These are phyloP conservation scores for Maudiozyma saulgeensis DNA, from an alignment of 805 yeast genomes.

Conservation along the genomic window DNA sequence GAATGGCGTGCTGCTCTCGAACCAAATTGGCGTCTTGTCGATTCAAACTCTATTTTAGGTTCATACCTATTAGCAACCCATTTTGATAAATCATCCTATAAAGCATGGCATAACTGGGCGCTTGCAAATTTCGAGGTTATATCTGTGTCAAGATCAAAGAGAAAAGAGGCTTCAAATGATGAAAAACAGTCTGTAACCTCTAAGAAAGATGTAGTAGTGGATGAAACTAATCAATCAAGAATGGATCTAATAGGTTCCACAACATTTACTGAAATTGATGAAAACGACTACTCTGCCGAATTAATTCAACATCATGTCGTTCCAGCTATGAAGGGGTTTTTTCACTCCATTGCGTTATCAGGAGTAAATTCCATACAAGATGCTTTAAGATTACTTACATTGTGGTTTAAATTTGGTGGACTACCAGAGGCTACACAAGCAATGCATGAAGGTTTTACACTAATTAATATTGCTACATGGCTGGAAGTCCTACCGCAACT, in stretches of 20 bases:
- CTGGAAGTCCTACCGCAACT: slow-evolving; percentile 90
- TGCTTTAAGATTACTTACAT: slow-evolving; percentile 75
- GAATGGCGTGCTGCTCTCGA: slow-evolving; percentile 91
- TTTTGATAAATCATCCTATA: slow-evolving; percentile 88
- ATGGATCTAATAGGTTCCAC: slow-evolving; percentile 25
- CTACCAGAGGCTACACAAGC: slow-evolving; percentile 84
- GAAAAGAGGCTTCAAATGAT: not conserved
- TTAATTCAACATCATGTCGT: slow-evolving; percentile 79
- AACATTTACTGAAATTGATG: slow-evolving; percentile 20
- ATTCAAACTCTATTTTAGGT: slow-evolving; percentile 77
- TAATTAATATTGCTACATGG: slow-evolving; percentile 91
- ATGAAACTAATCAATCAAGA: slow-evolving; percentile 4
- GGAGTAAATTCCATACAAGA: slow-evolving; percentile 85
- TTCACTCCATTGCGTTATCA: slow-evolving; percentile 86
- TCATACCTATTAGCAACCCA: slow-evolving; percentile 91
- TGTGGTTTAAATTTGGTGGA: slow-evolving; percentile 97
- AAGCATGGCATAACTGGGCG: slow-evolving; percentile 99
- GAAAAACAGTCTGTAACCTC: slow-evolving; percentile 5
- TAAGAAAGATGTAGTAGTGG: slow-evolving; percentile 2
- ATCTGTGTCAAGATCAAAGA: slow-evolving; percentile 40
- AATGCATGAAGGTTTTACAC: slow-evolving; percentile 78
- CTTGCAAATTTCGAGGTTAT: slow-evolving; percentile 94
- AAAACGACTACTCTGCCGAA: slow-evolving; percentile 35
- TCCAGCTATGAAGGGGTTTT: slow-evolving; percentile 93
- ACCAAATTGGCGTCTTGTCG: slow-evolving; percentile 68